phyloP scores from a whole-genome alignment of 306 rosid genomes.

The Cucumis hystrix region DNA sequence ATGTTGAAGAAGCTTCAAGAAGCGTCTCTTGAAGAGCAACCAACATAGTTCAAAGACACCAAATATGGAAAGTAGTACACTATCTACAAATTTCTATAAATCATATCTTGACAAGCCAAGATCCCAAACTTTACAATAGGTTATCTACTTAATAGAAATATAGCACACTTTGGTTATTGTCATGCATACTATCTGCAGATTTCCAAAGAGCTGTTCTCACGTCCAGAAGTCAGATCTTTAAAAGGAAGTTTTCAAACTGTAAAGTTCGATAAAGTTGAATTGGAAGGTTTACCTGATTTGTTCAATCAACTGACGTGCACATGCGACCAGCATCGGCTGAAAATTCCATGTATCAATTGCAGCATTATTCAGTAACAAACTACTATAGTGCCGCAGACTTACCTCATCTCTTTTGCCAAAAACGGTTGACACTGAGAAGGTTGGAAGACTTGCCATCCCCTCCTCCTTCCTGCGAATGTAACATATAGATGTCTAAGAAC shows the following conservation, averaged over 20 bases:
- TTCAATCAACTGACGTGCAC: constrained; percentile 82
- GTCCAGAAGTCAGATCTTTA: neutral
- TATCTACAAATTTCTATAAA: neutral
- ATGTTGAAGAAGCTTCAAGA: neutral
- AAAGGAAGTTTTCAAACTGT: neutral
- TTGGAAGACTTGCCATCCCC: constrained; percentile 64
- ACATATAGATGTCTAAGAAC: neutral
- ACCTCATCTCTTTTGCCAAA: constrained; percentile 97
- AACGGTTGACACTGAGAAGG: constrained; percentile 66
- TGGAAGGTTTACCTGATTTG: constrained; percentile 41
- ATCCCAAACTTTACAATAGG: neutral
- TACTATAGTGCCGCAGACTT: constrained; percentile 4
- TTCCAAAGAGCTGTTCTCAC: neutral
- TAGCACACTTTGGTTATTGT: neutral
- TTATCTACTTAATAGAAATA: neutral
- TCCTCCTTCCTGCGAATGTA: constrained; percentile 56
- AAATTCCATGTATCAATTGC: constrained; percentile 5
- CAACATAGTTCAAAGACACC: neutral
- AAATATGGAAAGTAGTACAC: neutral
- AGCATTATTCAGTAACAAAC: neutral
- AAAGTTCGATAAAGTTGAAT: neutral
- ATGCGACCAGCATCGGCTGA: constrained; percentile 83
- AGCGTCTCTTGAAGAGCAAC: neutral
- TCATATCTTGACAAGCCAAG: neutral
- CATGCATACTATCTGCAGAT: neutral